Evolutionary conservation across 1,284 basidiomycete species (phyloP).

Genomic region (Microbotryum scabiosae): DNA sequence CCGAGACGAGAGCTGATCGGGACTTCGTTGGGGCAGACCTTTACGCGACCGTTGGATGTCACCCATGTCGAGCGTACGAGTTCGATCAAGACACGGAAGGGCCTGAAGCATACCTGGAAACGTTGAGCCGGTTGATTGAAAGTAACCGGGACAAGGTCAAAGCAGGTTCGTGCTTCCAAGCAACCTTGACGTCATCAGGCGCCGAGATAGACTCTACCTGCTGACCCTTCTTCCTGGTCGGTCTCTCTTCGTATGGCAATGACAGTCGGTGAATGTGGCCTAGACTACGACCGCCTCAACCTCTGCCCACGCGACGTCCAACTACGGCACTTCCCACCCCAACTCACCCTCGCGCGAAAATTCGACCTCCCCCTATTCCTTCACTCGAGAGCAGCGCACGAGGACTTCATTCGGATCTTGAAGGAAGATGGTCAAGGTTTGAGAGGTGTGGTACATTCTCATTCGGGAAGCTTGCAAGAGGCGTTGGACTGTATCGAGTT

Average conservation of each 20-base stretch:
- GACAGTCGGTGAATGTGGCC: conserved; percentile 72
- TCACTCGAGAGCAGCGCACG: conserved; percentile 68
- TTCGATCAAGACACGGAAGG: conserved; percentile 58
- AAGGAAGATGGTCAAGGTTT: conserved; percentile 39
- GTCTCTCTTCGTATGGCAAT: background rate
- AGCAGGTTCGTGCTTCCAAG: background rate
- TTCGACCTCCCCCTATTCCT: conserved; percentile 72
- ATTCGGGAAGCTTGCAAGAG: conserved; percentile 65
- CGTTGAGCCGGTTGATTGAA: conserved; percentile 53
- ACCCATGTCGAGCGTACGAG: conserved; percentile 73
- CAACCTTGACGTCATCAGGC: background rate
- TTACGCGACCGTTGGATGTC: conserved; percentile 73
- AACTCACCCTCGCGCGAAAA: conserved; percentile 62
- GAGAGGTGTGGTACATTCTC: conserved; percentile 77
- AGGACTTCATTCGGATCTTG: conserved; percentile 62
- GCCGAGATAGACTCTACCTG: background rate
- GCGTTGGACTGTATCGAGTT: conserved; percentile 55
- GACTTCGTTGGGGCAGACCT: conserved; percentile 38
- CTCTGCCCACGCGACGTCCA: conserved; percentile 48
- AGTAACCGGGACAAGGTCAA: conserved; percentile 39
- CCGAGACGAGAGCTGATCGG: background rate
- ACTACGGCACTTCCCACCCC: conserved; percentile 56
- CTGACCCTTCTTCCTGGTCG: background rate
- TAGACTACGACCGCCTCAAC: conserved; percentile 77
- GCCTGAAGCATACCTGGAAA: conserved; percentile 56